A percentile compares a stretch with the other conserved stretches of the same genome.
Conservation (phyloP, 2,329 filamentous ascomycete genomes). For the Knoxdaviesia capensis region DNA sequence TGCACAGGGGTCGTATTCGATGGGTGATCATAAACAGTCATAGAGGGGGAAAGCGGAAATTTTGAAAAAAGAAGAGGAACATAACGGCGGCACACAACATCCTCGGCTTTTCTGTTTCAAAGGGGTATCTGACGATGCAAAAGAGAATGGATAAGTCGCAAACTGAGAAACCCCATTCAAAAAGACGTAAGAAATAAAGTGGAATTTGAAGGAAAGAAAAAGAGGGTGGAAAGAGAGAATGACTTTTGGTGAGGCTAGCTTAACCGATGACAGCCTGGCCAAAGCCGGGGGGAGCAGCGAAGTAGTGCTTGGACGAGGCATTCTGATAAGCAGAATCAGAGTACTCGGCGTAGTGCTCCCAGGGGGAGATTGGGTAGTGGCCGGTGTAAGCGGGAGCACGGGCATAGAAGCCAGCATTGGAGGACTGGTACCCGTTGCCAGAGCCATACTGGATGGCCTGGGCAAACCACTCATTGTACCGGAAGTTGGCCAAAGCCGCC, state of each 20-base stretch:
- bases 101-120: too few species aligned
- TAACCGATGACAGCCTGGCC: slow-evolving; percentile 35
- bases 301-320: slow-evolving; percentile 21
- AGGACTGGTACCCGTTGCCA: slow-evolving; percentile 15
- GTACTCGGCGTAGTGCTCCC: slow-evolving; percentile 29
- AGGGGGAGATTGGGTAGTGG: slow-evolving; percentile 27
- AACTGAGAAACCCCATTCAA: too few species aligned
- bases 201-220: slow-evolving; percentile 1
- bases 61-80: too few species aligned
- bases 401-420: slow-evolving; percentile 17
- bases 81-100: too few species aligned
- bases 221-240: slow-evolving; percentile 7
- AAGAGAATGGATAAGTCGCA: too few species aligned
- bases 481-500: slow-evolving; percentile 30
- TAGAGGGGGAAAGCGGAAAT: too few species aligned
- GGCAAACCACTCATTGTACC: slow-evolving; percentile 37
- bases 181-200: not conserved
- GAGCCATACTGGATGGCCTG: slow-evolving; percentile 21
- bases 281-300: slow-evolving; percentile 23
- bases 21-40: too few species aligned
- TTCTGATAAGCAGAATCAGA: slow-evolving; percentile 10
- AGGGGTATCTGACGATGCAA: too few species aligned
- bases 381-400: slow-evolving; percentile 19
- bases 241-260: slow-evolving; percentile 7
- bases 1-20: too few species aligned